Base-by-base conservation (phyloP, 345 rosid genomes). In the Hypericum perforatum region DNA sequence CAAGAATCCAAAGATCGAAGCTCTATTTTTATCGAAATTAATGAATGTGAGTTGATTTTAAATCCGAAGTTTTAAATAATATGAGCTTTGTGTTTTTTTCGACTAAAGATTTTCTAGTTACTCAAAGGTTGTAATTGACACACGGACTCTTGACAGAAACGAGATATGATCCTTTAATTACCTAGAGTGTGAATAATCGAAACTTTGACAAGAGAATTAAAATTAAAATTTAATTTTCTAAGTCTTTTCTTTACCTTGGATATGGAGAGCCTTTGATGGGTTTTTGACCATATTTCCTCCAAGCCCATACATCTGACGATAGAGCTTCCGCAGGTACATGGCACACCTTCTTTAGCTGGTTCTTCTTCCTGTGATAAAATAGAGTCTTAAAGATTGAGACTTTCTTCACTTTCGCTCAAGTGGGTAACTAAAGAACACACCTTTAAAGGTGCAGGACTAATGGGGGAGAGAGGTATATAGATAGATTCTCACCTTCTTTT, bases 221-320 rank as follows among this genome's bases (percentile, higher is more conserved):
- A 57, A 45, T 11, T 36, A 12, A 5, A 43, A 9, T 43, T 6
- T 9, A 3, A 57, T 11, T 29, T 44, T 37, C 5, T 45, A 15
- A 45, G 32, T 22, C 32, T 16, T 13, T 11, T 12, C n/a, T 4
- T 9, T 52, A 81, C 98, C 95, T 92, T 41, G 98, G 95, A 74
- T 83, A 85, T 29, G 99, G 99, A 16, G 97, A 94, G 49, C 97
- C 97, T 72, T 92, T 92, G 74, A 92, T 92, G 71, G 99, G 99
- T 72, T 92, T 92, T 48, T 92, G 99, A 43, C 99, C 99, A 61
- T 94, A 94, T 75, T 94, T 94, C 32, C 97, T 78, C 97, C 99
- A 92, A 32, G 99, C 94, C 99, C 99, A 92, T 46, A 86, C 80
- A 60, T 89, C 99, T 16, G 95, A 78, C 71, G 90, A 80, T 12